A percentile compares a stretch with the other conserved stretches of the same genome.
Evolutionary conservation across 768 basidiomycete species (phyloP).

Genomic region (Arthromyces matolae): DNA sequence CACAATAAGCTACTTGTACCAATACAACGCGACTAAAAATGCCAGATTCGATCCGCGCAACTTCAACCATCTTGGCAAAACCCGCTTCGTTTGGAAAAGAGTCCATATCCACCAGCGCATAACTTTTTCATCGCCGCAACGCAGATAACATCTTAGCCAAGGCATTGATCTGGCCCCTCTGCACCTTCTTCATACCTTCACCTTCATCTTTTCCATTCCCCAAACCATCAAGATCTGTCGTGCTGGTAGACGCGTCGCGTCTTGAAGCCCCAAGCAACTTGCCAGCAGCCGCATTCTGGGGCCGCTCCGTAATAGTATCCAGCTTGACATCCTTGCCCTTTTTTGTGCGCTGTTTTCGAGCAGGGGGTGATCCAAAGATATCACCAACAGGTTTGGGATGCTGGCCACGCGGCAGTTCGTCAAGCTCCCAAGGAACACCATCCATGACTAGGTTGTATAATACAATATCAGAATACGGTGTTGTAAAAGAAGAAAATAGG

Average conservation of each 20-base stretch:
- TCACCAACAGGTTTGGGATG: conserved; percentile 60
- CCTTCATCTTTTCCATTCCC: conserved; percentile 38
- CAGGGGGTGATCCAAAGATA: conserved; percentile 56
- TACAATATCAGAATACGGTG: conserved; percentile 12
- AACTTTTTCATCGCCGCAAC: conserved; percentile 56
- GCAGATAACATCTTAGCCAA: conserved; percentile 91
- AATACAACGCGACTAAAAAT: conserved; percentile 44
- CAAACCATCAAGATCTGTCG: conserved; percentile 57
- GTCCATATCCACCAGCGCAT: conserved; percentile 13
- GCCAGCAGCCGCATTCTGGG: conserved; percentile 31
- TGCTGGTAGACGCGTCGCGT: conserved; percentile 70
- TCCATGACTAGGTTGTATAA: conserved; percentile 70
- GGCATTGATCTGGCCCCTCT: conserved; percentile 86
- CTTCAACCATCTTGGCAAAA: too few relatives aligned
- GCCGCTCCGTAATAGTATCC: conserved; percentile 75
- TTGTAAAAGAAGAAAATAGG: conserved; percentile 5
- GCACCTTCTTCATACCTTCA: conserved; percentile 67
- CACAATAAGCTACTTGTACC: conserved; percentile 45
- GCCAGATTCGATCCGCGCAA: conserved; percentile 34
- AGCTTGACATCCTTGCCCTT: conserved; percentile 65
- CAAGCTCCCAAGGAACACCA: conserved; percentile 74
- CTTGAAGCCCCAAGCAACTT: conserved; percentile 48
- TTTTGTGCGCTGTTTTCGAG: conserved; percentile 62
- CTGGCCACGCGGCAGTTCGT: conserved; percentile 63
- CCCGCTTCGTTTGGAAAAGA: conserved; percentile 12